Evolutionary conservation across 192 early-diverging fungal genomes (phyloP).

Genomic region (Backusella tuberculispora): DNA sequence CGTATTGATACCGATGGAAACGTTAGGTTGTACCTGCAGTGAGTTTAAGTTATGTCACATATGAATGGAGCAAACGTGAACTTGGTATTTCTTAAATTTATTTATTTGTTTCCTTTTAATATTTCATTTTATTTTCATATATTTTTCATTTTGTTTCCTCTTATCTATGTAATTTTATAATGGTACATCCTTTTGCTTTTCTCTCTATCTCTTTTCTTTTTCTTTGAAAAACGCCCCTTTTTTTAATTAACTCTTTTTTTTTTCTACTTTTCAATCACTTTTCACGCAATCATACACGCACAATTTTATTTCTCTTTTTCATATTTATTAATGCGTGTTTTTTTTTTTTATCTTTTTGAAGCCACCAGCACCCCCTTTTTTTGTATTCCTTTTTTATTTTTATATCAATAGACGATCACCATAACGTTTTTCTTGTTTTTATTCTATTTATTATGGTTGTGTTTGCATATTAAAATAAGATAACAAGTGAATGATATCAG

Average conservation of each 20-base stretch:
- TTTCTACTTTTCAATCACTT: background rate
- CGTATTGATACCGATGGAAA: background rate
- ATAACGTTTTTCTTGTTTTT: background rate
- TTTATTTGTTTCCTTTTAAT: background rate
- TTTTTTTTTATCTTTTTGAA: background rate
- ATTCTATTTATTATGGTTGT: background rate
- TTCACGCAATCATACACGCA: background rate
- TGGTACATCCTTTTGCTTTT: background rate
- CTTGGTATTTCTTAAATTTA: conserved; percentile 26
- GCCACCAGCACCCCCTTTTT: background rate
- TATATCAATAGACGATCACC: conserved; percentile 15
- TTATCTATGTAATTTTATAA: conserved; percentile 10
- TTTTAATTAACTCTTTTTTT: background rate
- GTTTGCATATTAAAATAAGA: conserved; percentile 31
- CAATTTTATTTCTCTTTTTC: background rate
- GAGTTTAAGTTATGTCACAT: conserved; percentile 70
- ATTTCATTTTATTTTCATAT: conserved; percentile 1
- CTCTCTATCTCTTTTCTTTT: background rate
- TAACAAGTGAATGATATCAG: conserved; percentile 45
- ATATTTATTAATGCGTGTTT: background rate
- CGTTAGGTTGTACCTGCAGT: conserved; percentile 71
- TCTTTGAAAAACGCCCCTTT: background rate
- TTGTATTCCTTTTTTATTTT: background rate
- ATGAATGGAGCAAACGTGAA: conserved; percentile 60
- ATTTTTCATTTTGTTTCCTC: background rate